These are phyloP conservation scores for Macrolepiota fuliginosa DNA, from an alignment of 768 basidiomycete genomes.

Conservation along the genomic window DNA sequence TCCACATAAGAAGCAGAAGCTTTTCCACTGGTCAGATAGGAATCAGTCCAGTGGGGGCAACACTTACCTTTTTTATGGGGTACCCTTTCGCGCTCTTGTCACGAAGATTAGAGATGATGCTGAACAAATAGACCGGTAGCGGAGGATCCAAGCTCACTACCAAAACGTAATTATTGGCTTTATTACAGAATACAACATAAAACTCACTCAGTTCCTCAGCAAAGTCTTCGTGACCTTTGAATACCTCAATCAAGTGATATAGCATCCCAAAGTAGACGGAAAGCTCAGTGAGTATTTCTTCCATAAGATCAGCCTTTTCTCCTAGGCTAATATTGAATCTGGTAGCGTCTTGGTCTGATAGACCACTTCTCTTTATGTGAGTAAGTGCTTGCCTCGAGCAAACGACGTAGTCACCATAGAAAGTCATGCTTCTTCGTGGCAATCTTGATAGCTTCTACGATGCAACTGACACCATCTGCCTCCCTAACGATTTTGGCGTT, in stretches of 20 bases:
- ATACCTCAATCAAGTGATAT: slow-evolving; percentile 92
- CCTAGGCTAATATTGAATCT: slow-evolving; percentile 67
- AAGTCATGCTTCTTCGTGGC: slow-evolving; percentile 86
- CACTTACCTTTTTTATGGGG: slow-evolving; percentile 89
- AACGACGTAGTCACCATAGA: slow-evolving; percentile 51
- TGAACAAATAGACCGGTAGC: slow-evolving; percentile 88
- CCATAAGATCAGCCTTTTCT: slow-evolving; percentile 77
- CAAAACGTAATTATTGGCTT: background rate
- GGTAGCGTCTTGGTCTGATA: slow-evolving; percentile 71
- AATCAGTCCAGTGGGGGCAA: slow-evolving; percentile 8
- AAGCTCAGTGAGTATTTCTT: slow-evolving; percentile 90
- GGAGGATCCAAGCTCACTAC: slow-evolving; percentile 95
- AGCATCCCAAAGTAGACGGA: slow-evolving; percentile 94
- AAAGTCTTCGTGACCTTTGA: slow-evolving; percentile 91
- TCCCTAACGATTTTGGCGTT: slow-evolving; percentile 85
- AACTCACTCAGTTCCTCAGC: slow-evolving; percentile 93
- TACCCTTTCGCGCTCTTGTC: slow-evolving; percentile 95
- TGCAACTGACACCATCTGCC: slow-evolving; percentile 78
- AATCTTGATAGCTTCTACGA: slow-evolving; percentile 88
- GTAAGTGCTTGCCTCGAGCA: background rate
- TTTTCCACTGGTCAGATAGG: slow-evolving; percentile 26
- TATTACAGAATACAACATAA: background rate
- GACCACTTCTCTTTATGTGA: slow-evolving; percentile 45
- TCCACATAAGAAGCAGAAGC: slow-evolving; percentile 95
- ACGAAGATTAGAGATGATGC: slow-evolving; percentile 82